Conservation (phyloP, 768 basidiomycete genomes). For the Kwoniella bestiolae region DNA sequence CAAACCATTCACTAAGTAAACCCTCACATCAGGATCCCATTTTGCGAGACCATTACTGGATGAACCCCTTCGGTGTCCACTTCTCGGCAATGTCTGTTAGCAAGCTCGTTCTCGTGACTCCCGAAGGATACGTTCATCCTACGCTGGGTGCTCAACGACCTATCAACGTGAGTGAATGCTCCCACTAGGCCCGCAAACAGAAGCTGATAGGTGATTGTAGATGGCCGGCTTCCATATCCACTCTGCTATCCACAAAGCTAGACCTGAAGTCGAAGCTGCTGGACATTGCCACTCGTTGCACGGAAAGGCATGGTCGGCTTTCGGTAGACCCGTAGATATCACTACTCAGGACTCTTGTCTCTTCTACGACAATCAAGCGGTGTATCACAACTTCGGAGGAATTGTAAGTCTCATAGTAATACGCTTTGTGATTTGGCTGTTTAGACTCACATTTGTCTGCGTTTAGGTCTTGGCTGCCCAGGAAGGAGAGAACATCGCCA, state of each 20-base stretch:
- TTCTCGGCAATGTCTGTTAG: slow-evolving; percentile 62
- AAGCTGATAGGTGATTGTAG: slow-evolving; percentile 6
- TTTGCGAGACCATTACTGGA: slow-evolving; percentile 43
- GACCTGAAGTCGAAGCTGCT: slow-evolving; percentile 44
- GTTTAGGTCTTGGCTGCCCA: slow-evolving; percentile 62
- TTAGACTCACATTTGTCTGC: background rate
- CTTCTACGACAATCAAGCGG: slow-evolving; percentile 42
- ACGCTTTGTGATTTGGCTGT: background rate
- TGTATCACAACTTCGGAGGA: slow-evolving; percentile 63
- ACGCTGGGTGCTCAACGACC: slow-evolving; percentile 53
- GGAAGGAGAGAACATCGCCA: slow-evolving; percentile 63
- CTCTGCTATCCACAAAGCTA: slow-evolving; percentile 58
- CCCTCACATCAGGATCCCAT: slow-evolving; percentile 37
- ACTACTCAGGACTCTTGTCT: slow-evolving; percentile 45
- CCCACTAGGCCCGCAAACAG: background rate
- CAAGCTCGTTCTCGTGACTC: slow-evolving; percentile 63
- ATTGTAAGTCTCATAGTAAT: slow-evolving; percentile 44
- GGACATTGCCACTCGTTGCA: slow-evolving; percentile 44
- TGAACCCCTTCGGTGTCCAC: slow-evolving; percentile 59
- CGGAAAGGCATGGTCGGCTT: slow-evolving; percentile 40
- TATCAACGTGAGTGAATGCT: slow-evolving; percentile 32
- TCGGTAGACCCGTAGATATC: slow-evolving; percentile 41
- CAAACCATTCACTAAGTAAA: background rate
- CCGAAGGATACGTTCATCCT: slow-evolving; percentile 56
- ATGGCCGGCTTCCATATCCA: slow-evolving; percentile 61